Evolutionary conservation across 257 asterid species (phyloP).

Genomic region (Coffea canephora): DNA sequence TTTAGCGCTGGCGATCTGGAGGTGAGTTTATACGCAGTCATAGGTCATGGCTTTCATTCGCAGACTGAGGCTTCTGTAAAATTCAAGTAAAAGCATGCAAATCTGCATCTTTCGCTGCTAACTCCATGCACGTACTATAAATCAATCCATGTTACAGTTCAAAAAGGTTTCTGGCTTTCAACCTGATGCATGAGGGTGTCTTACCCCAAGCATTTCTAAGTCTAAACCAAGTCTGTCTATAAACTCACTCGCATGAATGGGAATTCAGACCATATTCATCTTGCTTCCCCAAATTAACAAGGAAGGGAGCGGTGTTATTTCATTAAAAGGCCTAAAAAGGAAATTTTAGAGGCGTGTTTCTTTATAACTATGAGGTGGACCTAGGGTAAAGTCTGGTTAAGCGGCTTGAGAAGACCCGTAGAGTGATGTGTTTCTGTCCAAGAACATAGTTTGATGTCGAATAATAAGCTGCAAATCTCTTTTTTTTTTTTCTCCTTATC

Average conservation of each 20-base stretch:
- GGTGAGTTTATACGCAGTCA: constrained; percentile 21
- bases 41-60: background rate
- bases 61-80: background rate
- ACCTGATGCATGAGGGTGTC: background rate
- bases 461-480: background rate
- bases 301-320: too few relatives aligned
- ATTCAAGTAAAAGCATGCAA: constrained; percentile 3
- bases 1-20: constrained; percentile 65
- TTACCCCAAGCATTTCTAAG: too few relatives aligned
- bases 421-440: background rate
- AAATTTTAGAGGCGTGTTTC: background rate
- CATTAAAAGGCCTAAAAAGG: background rate
- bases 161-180: background rate
- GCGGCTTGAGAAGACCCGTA: background rate
- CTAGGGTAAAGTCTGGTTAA: constrained; percentile 12
- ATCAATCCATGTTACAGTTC: background rate
- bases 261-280: background rate
- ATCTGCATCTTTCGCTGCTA: background rate
- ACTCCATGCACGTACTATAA: background rate
- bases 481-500: background rate
- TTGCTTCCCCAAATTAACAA: background rate
- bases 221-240: background rate
- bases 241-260: too few relatives aligned
- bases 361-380: background rate
- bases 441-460: background rate